Evolutionary conservation across 2,329 filamentous ascomycete genomes (phyloP), one percentile per base, ranked within the genome.

Genomic region (Akanthomyces muscarius): DNA sequence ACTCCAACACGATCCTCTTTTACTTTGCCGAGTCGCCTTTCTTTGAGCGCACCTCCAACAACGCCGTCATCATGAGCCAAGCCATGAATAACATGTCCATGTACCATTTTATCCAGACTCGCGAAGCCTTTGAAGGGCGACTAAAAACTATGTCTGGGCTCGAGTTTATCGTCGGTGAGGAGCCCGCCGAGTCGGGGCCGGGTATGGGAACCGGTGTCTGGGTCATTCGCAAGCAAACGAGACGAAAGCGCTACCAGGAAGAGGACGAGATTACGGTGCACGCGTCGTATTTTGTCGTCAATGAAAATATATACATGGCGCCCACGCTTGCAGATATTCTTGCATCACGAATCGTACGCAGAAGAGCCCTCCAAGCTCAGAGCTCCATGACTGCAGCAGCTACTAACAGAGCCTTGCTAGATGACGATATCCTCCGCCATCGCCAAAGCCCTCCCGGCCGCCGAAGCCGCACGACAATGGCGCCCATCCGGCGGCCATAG

Each of bases 21-120:
- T 89, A 89, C 76, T 89, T 89, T 68, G 82, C 86, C 67, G 78
- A 83, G 65, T 89, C 86, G 64, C 86, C 87, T 28, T 89, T 88
- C 75, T 89, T 86, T 75, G 86, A 89, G 73, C 80, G 76, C 65
- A 88, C 85, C 2, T 88, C 85, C 67, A 89, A 89, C 73, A 89
- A 89, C 72, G 84, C 83, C 66, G 79, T 88, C 42, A 77, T 89
- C 45, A 83, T 81, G 69, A 81, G 77, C 66, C 87, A 89, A 73
- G 85, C 86, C 48, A 78, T 84, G 73, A 85, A 81, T 74, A 89
- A 89, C 72, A 77, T 78, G 30, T 77, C 79, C 65, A 85, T 89
- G 79, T 78, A 78, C 52, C 80, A 80, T 53, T 77, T 84, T 28
- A 80, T 89, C 13, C 77, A 80, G 63, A 89, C 84, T 0, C 83